Percentiles rank a stretch among this genome's conserved stretches.
Conservation (phyloP, 495 filamentous ascomycete genomes). For the Choiromyces venosus region DNA sequence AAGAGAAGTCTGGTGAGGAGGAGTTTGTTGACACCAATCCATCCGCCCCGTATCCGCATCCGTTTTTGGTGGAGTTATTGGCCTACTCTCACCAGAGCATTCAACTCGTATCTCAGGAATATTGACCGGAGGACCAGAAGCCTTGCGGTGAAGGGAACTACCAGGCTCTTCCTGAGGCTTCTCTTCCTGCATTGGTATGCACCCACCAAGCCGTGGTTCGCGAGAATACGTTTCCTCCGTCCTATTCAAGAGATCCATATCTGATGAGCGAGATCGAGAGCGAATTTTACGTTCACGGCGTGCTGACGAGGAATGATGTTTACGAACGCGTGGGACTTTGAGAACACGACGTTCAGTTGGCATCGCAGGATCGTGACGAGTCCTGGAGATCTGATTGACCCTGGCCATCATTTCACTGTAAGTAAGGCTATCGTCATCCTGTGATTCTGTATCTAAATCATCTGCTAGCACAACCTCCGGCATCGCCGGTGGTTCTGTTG, state of each 20-base stretch:
- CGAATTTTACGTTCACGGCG: slow-evolving; percentile 11
- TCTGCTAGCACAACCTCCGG: neutral
- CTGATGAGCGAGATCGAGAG: neutral
- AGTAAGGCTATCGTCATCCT: neutral
- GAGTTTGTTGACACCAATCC: neutral
- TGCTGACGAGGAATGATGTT: slow-evolving; percentile 24
- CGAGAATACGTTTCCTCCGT: neutral
- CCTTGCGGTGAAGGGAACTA: neutral
- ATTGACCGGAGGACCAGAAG: neutral
- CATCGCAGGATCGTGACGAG: neutral
- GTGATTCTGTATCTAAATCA: neutral
- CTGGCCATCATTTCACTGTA: neutral
- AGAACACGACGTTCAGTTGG: slow-evolving; percentile 12
- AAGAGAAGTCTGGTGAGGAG: neutral
- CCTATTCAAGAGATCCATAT: neutral
- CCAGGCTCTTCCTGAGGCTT: neutral
- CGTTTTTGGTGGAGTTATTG: neutral
- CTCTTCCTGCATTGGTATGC: neutral
- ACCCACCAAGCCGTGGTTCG: neutral
- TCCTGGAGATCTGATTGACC: neutral
- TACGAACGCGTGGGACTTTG: slow-evolving; percentile 27
- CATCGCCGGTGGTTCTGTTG: neutral
- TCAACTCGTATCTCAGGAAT: neutral
- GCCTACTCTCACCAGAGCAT: neutral
- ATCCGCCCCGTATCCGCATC: neutral